Percentiles rank a stretch among this genome's conserved stretches.
Conservation (phyloP, 1,284 basidiomycete genomes). For the Pseudozyma tsukubaensis region DNA sequence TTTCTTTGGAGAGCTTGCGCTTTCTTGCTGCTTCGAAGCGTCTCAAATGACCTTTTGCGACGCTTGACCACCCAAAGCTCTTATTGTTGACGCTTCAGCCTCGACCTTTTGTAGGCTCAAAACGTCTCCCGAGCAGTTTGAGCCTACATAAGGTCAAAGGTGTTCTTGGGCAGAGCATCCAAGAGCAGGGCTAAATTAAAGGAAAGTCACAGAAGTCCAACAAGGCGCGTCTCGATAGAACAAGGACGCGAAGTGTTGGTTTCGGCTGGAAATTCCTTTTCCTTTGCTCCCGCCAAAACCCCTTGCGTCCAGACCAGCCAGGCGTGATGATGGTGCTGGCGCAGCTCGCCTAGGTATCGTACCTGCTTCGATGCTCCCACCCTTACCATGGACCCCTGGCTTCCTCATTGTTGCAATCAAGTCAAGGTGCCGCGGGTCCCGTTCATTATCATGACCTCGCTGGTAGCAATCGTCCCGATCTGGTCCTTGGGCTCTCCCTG, state of each 20-base stretch:
- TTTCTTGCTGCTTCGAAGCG: too few relatives aligned
- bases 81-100: too few relatives aligned
- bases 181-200: background rate
- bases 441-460: background rate
- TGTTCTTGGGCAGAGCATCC: too few relatives aligned
- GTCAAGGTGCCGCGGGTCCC: conserved; percentile 8
- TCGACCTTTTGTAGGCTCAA: too few relatives aligned
- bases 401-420: background rate
- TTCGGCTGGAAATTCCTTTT: background rate
- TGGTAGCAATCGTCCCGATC: background rate
- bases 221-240: conserved; percentile 1
- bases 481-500: background rate
- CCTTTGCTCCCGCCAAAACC: background rate
- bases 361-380: conserved; percentile 22
- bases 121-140: too few relatives aligned
- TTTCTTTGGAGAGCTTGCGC: background rate
- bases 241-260: conserved; percentile 15
- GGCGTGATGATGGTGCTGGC: background rate
- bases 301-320: conserved; percentile 5
- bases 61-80: too few relatives aligned
- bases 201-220: background rate
- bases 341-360: conserved; percentile 8
- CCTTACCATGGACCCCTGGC: conserved; percentile 5
- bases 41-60: too few relatives aligned
- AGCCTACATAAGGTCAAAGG: too few relatives aligned